Evolutionary conservation across 306 rosid genomes (phyloP), one percentile per base, ranked within the genome.

Genomic region (Glycine tomentella): DNA sequence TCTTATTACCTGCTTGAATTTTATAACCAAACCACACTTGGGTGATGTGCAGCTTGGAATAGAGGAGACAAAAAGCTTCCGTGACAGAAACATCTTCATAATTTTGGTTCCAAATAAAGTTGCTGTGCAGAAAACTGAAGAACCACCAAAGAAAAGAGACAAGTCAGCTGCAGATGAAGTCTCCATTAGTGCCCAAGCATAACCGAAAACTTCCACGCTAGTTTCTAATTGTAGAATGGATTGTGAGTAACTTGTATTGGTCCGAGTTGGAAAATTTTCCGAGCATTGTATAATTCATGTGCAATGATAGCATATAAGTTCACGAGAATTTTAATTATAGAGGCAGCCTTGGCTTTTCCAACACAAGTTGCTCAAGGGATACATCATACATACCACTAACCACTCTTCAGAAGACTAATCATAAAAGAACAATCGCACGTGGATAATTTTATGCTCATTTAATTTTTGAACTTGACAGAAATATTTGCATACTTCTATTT

Each of bases 41-140:
- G 81, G 53, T 89, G 20, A 46, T 64, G 58, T 85, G 88, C 94
- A 96, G 99, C 92, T 93, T 84, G 99, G 90, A 81, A 72, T 91
- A 11, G 99, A 93, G 88, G 99, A 93, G 82, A 82, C 91, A 65
- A 93, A 90, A 83, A 93, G 82, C 89, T 90, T 96, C 69, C 87
- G 92, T n/a, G 98, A 96, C 84, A 87, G 91, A 83, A 93, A 89
- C 81, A 79, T 96, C 36, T 86, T 61, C 82, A 87, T 96, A 87
- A 55, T 88, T 76, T 82, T 96, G 85, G 90, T 87, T 81, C 99
- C 98, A 57, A 96, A 96, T 68, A 93, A 92, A 90, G 90, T 92
- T 74, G 74, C 79, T 82, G 82, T 79, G 33, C 97, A 81, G 86
- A 96, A 96, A 81, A 78, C 90, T 79, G 94, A 80, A 90, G 97